Conservation (phyloP, 495 filamentous ascomycete genomes). For the Sporormia fimetaria region DNA sequence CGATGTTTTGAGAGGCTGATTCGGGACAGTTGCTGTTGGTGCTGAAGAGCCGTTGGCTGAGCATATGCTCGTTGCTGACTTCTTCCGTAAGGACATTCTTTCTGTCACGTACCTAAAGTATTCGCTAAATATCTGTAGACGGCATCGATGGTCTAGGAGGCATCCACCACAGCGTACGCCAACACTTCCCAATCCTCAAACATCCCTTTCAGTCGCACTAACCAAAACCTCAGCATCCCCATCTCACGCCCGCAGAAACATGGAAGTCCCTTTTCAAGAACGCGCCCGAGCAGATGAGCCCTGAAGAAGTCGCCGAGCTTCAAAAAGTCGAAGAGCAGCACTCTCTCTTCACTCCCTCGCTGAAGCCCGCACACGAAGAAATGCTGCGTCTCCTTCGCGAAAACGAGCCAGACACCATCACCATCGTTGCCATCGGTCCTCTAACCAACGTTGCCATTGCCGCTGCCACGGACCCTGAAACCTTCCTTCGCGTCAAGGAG, state of each 20-base stretch:
- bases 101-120: neutral
- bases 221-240: conserved; percentile 54
- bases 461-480: conserved; percentile 69
- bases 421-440: conserved; percentile 79
- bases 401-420: conserved; percentile 72
- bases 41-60: conserved; percentile 76
- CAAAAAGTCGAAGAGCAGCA: conserved; percentile 24
- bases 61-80: conserved; percentile 72
- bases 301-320: conserved; percentile 26
- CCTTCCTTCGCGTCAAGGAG: conserved; percentile 79
- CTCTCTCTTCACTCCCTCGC: conserved; percentile 59
- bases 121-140: conserved; percentile 42
- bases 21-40: conserved; percentile 63
- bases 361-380: conserved; percentile 60
- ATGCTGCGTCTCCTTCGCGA: conserved; percentile 72
- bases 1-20: too few species aligned
- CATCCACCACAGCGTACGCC: conserved; percentile 66
- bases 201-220: conserved; percentile 1
- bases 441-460: conserved; percentile 85
- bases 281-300: conserved; percentile 33
- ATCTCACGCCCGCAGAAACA: conserved; percentile 68
- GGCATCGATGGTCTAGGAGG: conserved; percentile 82
- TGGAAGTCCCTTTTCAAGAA: conserved; percentile 73
- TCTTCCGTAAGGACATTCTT: conserved; percentile 59
- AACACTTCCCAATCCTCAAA: conserved; percentile 22